Evolutionary conservation across 129 eudicot genomes (phyloP).

Genomic region (Solidago caesia): DNA sequence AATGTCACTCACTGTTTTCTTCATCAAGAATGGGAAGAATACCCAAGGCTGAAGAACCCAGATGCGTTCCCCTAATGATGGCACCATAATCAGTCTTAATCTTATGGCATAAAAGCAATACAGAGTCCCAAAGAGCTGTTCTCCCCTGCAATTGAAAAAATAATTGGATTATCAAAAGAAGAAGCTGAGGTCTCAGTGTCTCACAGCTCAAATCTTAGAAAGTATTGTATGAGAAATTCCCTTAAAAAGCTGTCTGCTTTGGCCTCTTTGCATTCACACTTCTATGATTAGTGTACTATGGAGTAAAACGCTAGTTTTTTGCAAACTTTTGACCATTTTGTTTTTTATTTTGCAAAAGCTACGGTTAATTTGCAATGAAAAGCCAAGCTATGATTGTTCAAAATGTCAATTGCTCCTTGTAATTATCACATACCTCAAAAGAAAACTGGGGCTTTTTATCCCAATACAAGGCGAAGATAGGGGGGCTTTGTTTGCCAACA

Average conservation of each 20-base stretch:
- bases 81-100: constrained; percentile 72
- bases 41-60: constrained; percentile 77
- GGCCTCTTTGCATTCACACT: not conserved
- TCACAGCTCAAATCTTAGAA: constrained; percentile 1
- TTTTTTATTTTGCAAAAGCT: constrained; percentile 5
- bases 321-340: not conserved
- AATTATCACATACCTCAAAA: constrained; percentile 64
- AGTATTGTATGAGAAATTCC: not conserved
- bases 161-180: not conserved
- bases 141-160: constrained; percentile 65
- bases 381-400: not conserved
- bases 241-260: not conserved
- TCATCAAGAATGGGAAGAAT: constrained; percentile 71
- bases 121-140: constrained; percentile 94
- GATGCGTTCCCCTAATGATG: constrained; percentile 82
- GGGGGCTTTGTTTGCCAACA: constrained; percentile 82
- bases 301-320: not conserved
- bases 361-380: constrained; percentile 8
- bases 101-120: constrained; percentile 79
- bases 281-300: not conserved
- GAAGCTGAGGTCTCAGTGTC: not conserved
- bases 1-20: constrained; percentile 55
- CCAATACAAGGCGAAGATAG: constrained; percentile 80
- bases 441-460: constrained; percentile 90
- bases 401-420: not conserved